Evolutionary conservation across 108 stramenopile genomes (phyloP), one percentile per base, ranked within the genome.

Genomic region (Skeletonema marinoi): DNA sequence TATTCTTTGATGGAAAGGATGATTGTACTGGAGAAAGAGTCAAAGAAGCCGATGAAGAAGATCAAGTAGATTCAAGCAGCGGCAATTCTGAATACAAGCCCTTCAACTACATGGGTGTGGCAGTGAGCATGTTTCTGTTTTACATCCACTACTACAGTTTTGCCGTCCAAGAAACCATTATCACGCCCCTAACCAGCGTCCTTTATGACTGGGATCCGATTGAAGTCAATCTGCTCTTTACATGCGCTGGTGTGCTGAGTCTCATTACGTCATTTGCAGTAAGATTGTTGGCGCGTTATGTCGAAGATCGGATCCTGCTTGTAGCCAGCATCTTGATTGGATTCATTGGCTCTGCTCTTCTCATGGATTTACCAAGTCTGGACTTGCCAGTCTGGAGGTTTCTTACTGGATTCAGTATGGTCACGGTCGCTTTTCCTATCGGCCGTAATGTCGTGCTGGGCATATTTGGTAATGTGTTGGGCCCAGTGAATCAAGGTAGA

Each of bases 131-230:
- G 36, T 19, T 70, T 6, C 17, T 77, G 1, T 85, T 85, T 69
- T 80, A 72, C 56, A 70, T 80, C 6, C 84, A 85, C 66, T 85
- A 73, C 76, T 85, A 81, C 66, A 73, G 66, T 19, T 85, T 85
- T 51, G 84, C 84, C 7, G 69, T 85, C 13, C 84, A 85, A 58
- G 84, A 85, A 46, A 85, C 84, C 0, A 81, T 85, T 70, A 85
- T 79, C 3, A 81, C 84, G 10, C 84, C 84, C 2, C 59, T 81
- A 35, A 70, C 68, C 6, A 1, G 59, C 1, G 25, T 21, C 8
- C 31, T 77, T 1, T 85, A 69, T 71, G 36, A 66, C 13, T 85
- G 78, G 66, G 32, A 67, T 3, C 62, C 72, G 25, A 2, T 66
- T 63, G 33, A 77, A 21, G 70, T 85, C 29, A 76, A 81, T 42